Conservation (phyloP, 169 alveolate species). For the Babesia ovis region DNA sequence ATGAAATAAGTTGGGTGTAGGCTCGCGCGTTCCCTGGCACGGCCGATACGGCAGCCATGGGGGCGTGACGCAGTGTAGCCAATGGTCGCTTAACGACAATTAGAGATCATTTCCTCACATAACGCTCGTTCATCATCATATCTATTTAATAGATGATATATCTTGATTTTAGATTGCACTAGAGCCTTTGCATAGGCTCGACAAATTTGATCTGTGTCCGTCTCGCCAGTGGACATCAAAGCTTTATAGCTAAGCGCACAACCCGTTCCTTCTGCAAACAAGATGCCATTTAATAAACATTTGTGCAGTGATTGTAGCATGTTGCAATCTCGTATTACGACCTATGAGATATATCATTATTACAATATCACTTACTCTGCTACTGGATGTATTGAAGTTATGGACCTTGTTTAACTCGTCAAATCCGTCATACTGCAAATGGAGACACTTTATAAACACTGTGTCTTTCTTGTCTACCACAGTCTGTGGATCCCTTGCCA, state of each 20-base stretch:
- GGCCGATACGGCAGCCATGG: neutral
- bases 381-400: slow-evolving; percentile 36
- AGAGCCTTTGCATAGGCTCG: neutral
- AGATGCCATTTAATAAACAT: slow-evolving; percentile 13
- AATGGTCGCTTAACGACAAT: neutral
- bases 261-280: slow-evolving; percentile 10
- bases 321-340: slow-evolving; percentile 19
- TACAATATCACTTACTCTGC: slow-evolving; percentile 10
- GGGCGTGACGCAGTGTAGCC: slow-evolving; percentile 5
- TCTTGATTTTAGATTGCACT: slow-evolving; percentile 17
- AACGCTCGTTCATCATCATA: slow-evolving; percentile 4
- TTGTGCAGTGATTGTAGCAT: slow-evolving; percentile 31
- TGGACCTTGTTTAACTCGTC: slow-evolving; percentile 29
- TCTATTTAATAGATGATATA: neutral
- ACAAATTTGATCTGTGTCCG: slow-evolving; percentile 26
- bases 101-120: slow-evolving; percentile 13
- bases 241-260: slow-evolving; percentile 14
- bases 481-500: slow-evolving; percentile 8
- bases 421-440: slow-evolving; percentile 46
- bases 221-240: slow-evolving; percentile 15
- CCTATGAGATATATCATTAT: neutral
- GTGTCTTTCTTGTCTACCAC: neutral
- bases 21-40: neutral
- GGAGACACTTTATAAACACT: neutral
- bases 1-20: neutral